These are phyloP conservation scores for Microthlaspi erraticum DNA, from an alignment of 345 rosid genomes.

Conservation along the genomic window DNA sequence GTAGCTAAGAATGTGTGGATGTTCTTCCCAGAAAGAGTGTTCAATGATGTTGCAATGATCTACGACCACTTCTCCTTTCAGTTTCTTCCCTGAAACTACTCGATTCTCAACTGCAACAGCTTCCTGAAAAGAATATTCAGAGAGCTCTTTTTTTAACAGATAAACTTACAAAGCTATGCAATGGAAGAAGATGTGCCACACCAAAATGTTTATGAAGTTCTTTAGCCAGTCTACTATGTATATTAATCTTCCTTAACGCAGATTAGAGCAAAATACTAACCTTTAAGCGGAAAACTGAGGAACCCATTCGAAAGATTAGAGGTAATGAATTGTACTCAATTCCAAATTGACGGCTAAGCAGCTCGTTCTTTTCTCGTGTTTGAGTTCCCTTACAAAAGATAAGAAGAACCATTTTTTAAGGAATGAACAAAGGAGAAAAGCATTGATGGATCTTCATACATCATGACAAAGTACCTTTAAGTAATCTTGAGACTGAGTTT, in stretches of 20 bases:
- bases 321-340: conserved; percentile 69
- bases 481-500: conserved; percentile 69
- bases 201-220: conserved; percentile 5
- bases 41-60: conserved; percentile 69
- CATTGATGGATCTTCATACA: background rate
- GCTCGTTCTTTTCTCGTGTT: conserved; percentile 70
- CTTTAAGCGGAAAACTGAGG: conserved; percentile 62
- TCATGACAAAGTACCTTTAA: conserved; percentile 58
- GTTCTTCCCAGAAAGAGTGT: conserved; percentile 63
- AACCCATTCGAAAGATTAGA: conserved; percentile 73
- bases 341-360: conserved; percentile 66
- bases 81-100: conserved; percentile 26
- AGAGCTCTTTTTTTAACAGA: conserved; percentile 10
- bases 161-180: conserved; percentile 21
- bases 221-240: background rate
- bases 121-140: conserved; percentile 45
- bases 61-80: conserved; percentile 44
- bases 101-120: conserved; percentile 35
- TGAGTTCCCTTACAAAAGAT: conserved; percentile 75
- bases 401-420: conserved; percentile 12
- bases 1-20: conserved; percentile 55
- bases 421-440: conserved; percentile 1
- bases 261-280: conserved; percentile 29
- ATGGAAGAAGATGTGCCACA: conserved; percentile 7
- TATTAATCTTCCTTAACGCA: background rate